Evolutionary conservation across 495 filamentous ascomycete species (phyloP).

Genomic region (Aspergillus nidulans): DNA sequence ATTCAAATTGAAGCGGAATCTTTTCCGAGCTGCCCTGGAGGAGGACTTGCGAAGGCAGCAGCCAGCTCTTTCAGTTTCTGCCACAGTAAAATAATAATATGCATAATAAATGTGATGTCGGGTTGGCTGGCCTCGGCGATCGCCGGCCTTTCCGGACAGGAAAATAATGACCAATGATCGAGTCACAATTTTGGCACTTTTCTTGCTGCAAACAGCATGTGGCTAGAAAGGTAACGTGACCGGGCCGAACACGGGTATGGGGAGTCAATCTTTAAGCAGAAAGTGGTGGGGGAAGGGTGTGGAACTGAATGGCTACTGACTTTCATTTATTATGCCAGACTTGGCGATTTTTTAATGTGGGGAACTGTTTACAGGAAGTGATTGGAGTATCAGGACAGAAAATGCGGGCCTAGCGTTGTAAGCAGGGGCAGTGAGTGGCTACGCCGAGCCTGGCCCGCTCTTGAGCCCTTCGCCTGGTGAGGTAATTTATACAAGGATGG

Average conservation of each 20-base stretch:
- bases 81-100: neutral
- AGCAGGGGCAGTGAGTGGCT: constrained; percentile 10
- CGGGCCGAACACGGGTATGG: constrained; percentile 22
- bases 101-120: neutral
- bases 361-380: neutral
- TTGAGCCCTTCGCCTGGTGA: constrained; percentile 3
- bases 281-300: neutral
- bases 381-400: neutral
- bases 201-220: neutral
- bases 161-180: constrained; percentile 3
- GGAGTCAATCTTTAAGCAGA: neutral
- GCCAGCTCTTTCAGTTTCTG: no score
- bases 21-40: neutral
- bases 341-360: neutral
- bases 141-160: neutral
- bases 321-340: neutral
- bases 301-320: constrained; percentile 12
- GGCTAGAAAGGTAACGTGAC: constrained; percentile 26
- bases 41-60: neutral
- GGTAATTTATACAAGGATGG: constrained; percentile 6
- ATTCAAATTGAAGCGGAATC: neutral
- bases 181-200: neutral
- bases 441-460: constrained; percentile 19
- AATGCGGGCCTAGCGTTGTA: neutral
- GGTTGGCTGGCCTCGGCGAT: no score